These are phyloP conservation scores for Trichoderma afroharzianum DNA, from an alignment of 2,329 filamentous ascomycete genomes.

Conservation along the genomic window DNA sequence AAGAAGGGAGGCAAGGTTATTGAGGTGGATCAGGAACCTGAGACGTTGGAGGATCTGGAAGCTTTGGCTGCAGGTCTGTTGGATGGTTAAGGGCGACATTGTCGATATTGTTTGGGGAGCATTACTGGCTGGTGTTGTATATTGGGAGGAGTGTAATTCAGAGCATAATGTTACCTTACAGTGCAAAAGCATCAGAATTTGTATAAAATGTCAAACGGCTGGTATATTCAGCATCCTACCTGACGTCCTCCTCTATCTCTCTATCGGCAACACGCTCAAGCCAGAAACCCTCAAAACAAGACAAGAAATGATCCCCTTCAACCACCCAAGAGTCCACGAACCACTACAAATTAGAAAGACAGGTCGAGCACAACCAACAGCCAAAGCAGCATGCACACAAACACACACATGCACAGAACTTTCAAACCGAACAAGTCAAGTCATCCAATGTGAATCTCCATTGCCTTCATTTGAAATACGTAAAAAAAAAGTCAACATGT, in stretches of 20 bases:
- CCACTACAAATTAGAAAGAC: neutral
- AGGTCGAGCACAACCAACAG: neutral
- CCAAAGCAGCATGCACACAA: neutral
- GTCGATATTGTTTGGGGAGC: neutral
- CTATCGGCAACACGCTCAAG: neutral
- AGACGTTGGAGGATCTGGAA: conserved; percentile 77
- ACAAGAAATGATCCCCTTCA: neutral
- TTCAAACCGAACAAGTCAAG: neutral
- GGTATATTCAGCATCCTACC: neutral
- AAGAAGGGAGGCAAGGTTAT: conserved; percentile 54
- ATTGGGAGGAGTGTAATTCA: neutral
- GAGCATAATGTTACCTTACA: neutral
- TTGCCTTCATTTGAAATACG: conserved; percentile 5
- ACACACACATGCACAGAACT: neutral
- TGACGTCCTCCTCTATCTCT: neutral
- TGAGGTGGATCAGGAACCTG: conserved; percentile 64
- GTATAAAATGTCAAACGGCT: neutral
- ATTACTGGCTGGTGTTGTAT: neutral
- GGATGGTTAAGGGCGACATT: conserved; percentile 37
- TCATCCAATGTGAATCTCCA: neutral
- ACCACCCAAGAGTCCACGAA: neutral
- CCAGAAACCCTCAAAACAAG: neutral
- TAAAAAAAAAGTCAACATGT: neutral
- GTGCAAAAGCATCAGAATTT: neutral
- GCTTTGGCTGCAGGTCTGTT: conserved; percentile 71